phyloP scores from a whole-genome alignment of 805 yeast genomes.

The Monosporozyma aerobia region DNA sequence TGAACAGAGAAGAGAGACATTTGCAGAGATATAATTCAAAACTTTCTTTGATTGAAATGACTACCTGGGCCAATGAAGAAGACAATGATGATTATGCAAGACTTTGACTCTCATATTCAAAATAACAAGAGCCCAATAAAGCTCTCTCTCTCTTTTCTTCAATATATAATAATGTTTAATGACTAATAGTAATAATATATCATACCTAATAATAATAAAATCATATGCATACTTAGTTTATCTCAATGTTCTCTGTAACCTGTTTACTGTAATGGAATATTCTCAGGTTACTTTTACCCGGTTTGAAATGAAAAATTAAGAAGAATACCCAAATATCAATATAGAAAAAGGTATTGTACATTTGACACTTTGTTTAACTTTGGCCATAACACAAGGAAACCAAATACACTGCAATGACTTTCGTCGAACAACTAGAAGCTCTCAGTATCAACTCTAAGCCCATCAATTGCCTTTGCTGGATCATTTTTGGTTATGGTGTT shows the following conservation, averaged over 20 bases:
- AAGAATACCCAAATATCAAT: not conserved
- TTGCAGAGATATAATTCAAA: conserved; percentile 50
- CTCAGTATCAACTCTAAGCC: conserved; percentile 15
- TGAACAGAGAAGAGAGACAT: conserved; percentile 51
- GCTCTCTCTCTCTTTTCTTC: not conserved
- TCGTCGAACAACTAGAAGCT: conserved; percentile 19
- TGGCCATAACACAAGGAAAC: not conserved
- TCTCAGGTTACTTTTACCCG: not conserved
- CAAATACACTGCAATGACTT: conserved; percentile 5
- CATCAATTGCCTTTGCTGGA: conserved; percentile 26
- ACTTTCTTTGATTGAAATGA: conserved; percentile 52
- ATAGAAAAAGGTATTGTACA: not conserved
- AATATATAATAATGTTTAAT: not conserved
- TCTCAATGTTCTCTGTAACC: not conserved
- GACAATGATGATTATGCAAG: conserved; percentile 25
- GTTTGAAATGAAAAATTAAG: not conserved
- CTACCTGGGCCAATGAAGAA: conserved; percentile 48
- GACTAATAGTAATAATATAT: not conserved
- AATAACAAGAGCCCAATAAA: not conserved
- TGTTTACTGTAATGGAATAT: not conserved
- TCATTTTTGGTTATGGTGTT: conserved; percentile 52
- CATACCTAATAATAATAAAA: not conserved
- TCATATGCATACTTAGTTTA: not conserved
- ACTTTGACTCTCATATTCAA: not conserved
- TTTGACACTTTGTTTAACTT: not conserved